phyloP scores from a whole-genome alignment of 2,329 filamentous ascomycete species.

The Hypoxylon sp. region DNA sequence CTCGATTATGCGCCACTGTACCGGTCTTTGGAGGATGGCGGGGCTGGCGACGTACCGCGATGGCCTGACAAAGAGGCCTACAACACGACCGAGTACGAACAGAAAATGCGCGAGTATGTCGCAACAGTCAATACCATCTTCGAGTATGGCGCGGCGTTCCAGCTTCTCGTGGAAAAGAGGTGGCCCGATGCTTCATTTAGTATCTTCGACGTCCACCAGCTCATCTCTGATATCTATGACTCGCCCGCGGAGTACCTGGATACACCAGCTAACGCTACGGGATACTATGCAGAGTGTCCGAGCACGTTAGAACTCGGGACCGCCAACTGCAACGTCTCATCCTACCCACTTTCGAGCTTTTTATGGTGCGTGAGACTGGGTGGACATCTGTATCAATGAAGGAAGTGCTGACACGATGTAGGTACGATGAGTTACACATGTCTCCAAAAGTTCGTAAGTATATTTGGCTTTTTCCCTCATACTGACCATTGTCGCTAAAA shows the following conservation, averaged over 20 bases:
- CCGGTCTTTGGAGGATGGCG: conserved; percentile 62
- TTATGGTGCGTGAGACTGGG: conserved; percentile 68
- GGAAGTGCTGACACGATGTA: conserved; percentile 39
- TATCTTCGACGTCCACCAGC: conserved; percentile 75
- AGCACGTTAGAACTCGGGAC: conserved; percentile 45
- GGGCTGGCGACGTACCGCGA: conserved; percentile 60
- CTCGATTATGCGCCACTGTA: conserved; percentile 79
- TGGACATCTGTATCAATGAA: not conserved
- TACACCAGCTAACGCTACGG: conserved; percentile 73
- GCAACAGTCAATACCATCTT: conserved; percentile 65
- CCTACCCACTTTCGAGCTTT: conserved; percentile 69
- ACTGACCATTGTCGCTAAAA: conserved; percentile 13
- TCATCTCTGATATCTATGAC: conserved; percentile 76
- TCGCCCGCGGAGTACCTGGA: conserved; percentile 74
- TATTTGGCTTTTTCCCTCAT: not conserved
- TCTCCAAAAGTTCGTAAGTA: conserved; percentile 72
- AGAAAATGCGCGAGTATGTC: conserved; percentile 67
- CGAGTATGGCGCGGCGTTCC: conserved; percentile 65
- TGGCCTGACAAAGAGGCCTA: conserved; percentile 63
- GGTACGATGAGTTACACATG: conserved; percentile 79
- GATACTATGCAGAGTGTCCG: conserved; percentile 69
- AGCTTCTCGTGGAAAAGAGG: conserved; percentile 60
- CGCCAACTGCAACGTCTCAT: conserved; percentile 57
- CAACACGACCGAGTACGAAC: conserved; percentile 63
- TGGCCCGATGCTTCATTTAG: conserved; percentile 74